These are phyloP conservation scores for Hemileccinum rubropunctum DNA, from an alignment of 768 basidiomycete species.

Conservation along the genomic window DNA sequence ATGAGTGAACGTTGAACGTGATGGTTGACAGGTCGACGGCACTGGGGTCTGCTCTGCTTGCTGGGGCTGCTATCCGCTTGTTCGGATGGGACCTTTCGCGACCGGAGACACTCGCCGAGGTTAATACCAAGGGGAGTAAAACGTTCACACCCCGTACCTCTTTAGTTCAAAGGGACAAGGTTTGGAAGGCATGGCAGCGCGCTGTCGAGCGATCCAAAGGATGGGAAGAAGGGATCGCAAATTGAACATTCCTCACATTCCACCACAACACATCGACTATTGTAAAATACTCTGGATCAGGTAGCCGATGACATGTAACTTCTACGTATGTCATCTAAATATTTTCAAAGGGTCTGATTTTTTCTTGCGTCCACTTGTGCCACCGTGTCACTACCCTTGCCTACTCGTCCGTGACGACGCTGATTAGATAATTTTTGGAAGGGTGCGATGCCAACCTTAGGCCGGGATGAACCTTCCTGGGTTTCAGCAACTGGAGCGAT, in stretches of 20 bases:
- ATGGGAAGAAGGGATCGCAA: conserved; percentile 65
- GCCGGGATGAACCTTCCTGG: conserved; percentile 23
- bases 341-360: conserved; percentile 83
- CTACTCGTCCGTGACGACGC: conserved; percentile 49
- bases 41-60: conserved; percentile 90
- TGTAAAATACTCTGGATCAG: no score
- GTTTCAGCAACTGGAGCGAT: conserved; percentile 48
- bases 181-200: conserved; percentile 81
- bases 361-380: conserved; percentile 50
- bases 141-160: conserved; percentile 61
- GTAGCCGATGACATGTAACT: no score
- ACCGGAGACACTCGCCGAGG: conserved; percentile 79
- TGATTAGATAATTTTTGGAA: conserved; percentile 58
- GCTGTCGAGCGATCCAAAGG: conserved; percentile 81
- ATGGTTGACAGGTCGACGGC: conserved; percentile 75
- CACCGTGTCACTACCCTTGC: conserved; percentile 39
- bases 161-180: conserved; percentile 54
- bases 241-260: conserved; percentile 14
- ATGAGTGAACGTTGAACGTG: not conserved
- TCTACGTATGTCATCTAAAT: conserved; percentile 44
- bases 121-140: conserved; percentile 81
- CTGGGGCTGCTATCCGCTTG: conserved; percentile 81
- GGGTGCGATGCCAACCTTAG: conserved; percentile 59
- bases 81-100: conserved; percentile 90
- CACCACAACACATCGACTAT: no score